Base-by-base conservation (phyloP, 495 filamentous ascomycete species). In the Podospora pseudocomata region DNA sequence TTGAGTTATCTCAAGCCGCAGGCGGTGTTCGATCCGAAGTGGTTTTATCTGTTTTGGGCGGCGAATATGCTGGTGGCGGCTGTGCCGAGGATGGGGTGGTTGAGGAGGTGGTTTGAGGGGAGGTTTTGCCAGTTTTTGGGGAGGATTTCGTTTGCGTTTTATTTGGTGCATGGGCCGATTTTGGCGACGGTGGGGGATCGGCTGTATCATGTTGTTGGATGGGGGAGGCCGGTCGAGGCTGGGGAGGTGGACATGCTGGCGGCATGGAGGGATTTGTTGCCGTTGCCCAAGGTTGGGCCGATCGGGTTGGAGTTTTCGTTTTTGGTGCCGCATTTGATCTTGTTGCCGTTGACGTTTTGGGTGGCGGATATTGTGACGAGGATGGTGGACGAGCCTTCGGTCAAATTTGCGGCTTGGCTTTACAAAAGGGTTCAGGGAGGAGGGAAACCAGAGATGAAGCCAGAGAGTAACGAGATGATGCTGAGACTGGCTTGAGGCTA, bases 81-180 rank as follows among this genome's bases (percentile, higher is more conserved):
- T 62, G 80, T 86, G 30, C 80, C 84, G n/a, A 76, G 77, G 54
- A 73, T 81, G 15, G 34, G 54, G 27, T 79, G 73, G 77, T 70
- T 81, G 30, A 83, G 85, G 72, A 76, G 80, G 60, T 80, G 87
- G 55, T 89, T 90, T 76, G 85, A 83, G 68, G 82, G 83, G 56
- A 78, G 79, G 4, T 77, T 89, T 44, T 87, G 86, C 58, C 88
- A 89, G 75, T 90, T 87, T 69, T 82, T 91, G 9, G 88, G 87
- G 60, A 83, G 85, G 67, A 83, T 91, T 70, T 88, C 87, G 0
- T 91, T 84, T 70, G 80, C 86, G 7, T 84, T 91, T n/a, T 91
- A 91, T 67, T 80, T 91, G 60, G 85, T 90, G 23, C 88, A 91
- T 71, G 87, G 86, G 1, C 86, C 86, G 2, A 83, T 91, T 60